Base-by-base conservation (phyloP, 768 basidiomycete genomes). In the Lentinula guzmanii region DNA sequence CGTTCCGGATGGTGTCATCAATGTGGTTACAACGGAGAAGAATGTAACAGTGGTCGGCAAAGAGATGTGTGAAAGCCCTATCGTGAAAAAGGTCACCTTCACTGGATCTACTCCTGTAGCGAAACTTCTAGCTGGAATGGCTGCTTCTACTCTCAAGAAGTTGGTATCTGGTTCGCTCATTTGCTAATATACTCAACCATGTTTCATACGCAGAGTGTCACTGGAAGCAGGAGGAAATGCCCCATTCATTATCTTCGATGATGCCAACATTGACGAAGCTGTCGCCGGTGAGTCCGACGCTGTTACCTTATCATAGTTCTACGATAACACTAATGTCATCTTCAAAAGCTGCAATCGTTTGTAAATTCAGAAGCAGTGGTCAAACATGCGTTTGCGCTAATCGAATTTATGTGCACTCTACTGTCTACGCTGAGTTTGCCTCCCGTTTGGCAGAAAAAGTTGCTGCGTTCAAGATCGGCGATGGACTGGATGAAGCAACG, bases 241-340 rank as follows among this genome's bases (percentile, higher is more conserved):
- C 0, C 91, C 96, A 0, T 95, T 99, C 73, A 97, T 98, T 66
- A 91, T 99, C 6, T 98, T 99, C 71, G 91, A 94, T 64, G 97
- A 98, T 69, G 96, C 95, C 0, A 88, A 98, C 70, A 82, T 99
- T 56, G 91, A 94, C 53, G 86, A 89, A 61, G 97, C 97, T 33
- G 93, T 99, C 6, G 86, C 87, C 65, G 91, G 95, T 83, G 18
- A 21, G 54, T 56, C 5, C 13, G 18, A 43, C 18, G 1, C 37
- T n/a, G 4, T 13, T 39, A 39, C 37, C 28, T 16, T 11, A 21
- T 9, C 34, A 37, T 18, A 39, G n/a, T n/a, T n/a, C n/a, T n/a
- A n/a, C n/a, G 8, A 10, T 13, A 21, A 35, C 52, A n/a, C 10
- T 54, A 9, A 34, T 54, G 28, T 37, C 34, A 4, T 6, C 10